These are phyloP conservation scores for Coemansia sp. DNA, from an alignment of 192 early-diverging fungal species.

Conservation along the genomic window DNA sequence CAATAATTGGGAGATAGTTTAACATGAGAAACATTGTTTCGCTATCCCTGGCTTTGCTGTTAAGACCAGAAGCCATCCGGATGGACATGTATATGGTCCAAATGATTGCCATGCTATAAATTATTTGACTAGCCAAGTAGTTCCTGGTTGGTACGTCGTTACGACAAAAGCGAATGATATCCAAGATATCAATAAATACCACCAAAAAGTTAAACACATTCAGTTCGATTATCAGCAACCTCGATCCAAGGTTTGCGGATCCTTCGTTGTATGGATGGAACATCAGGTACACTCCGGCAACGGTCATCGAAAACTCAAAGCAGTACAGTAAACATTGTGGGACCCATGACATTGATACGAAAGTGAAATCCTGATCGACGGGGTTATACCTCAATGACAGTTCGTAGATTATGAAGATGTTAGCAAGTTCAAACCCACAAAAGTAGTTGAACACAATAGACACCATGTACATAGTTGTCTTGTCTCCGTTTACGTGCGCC, in stretches of 20 bases:
- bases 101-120: too few species aligned
- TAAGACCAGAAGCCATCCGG: too few species aligned
- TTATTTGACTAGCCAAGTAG: too few species aligned
- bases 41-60: too few species aligned
- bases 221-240: conserved; percentile 6
- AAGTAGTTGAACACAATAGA: conserved; percentile 31
- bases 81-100: too few species aligned
- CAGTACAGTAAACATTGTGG: background rate
- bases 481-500: conserved; percentile 11
- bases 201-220: background rate
- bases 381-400: too few species aligned
- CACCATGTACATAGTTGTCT: conserved; percentile 22
- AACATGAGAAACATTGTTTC: too few species aligned
- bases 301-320: background rate
- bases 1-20: too few species aligned
- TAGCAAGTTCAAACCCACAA: background rate
- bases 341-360: too few species aligned
- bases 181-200: background rate
- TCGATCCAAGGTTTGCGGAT: background rate
- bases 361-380: too few species aligned
- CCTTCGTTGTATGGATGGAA: background rate
- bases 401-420: background rate
- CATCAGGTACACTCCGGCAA: conserved; percentile 2
- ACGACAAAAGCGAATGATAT: too few species aligned
- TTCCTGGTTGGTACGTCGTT: too few species aligned